Base-by-base conservation (phyloP, 2,329 filamentous ascomycete genomes). In the Cercospora nicotianae region DNA sequence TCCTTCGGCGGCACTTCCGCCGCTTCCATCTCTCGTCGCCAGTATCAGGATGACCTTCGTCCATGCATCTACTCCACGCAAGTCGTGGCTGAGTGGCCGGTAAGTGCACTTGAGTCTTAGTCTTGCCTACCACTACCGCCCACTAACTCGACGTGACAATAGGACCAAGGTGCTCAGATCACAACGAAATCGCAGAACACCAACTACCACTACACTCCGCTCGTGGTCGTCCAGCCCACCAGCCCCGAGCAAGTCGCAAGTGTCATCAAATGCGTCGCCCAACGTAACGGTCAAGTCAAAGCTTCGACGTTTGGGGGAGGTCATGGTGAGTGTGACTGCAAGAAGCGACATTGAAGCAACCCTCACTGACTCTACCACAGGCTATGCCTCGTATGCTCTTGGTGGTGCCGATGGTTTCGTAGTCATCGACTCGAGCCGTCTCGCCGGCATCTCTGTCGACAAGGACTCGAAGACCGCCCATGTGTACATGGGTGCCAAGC, bases 311-410 rank as follows among this genome's bases (percentile, higher is more conserved):
- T 68, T 60, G 68, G 68, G 48, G 68, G 70, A 48, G 68, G 70
- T 57, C 70, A 72, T 67, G 70, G 62, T 64, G 31, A 64, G 62
- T 48, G 9, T n/a, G 26, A 18, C 16, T 59, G 6, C 10, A 55
- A 26, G 8, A 2, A 16, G 7, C 7, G 31, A 30, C 16, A 16
- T n/a, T 30, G 9, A 26, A 33, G 31, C n/a, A 20, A 33, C 9
- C 7, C 18, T 45, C 6, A 23, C 31, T 58, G n/a, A 59, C n/a
- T 59, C 28, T 9, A n/a, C 18, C 20, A 7, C 8, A 64, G 62
- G 70, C 60, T 65, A 72, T 53, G 68, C 70, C 60, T 62, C 70
- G 7, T 72, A 72, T 61, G 70, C 66, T 55, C 64, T 70, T 18
- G 64, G 70, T 26, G 68, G 70, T 12, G n/a, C 48, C 62, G 64